A percentile compares a stretch with the other conserved stretches of the same genome.
Conservation (phyloP, 306 rosid genomes). For the Prunus campanulata region DNA sequence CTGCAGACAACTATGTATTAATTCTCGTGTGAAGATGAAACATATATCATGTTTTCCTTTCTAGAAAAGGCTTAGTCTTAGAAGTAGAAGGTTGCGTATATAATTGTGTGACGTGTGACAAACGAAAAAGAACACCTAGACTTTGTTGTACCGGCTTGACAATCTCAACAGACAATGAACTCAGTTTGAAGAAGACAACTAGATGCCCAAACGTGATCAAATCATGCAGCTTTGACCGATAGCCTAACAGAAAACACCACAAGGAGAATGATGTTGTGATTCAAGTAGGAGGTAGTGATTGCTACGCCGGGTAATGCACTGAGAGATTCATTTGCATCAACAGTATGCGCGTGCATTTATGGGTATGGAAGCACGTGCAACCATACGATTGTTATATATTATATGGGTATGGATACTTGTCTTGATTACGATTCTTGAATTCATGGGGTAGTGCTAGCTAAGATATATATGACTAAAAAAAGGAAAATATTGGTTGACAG, state of each 20-base stretch:
- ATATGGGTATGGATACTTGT: too few relatives aligned
- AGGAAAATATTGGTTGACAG: background rate
- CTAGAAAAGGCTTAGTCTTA: too few relatives aligned
- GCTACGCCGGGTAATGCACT: background rate
- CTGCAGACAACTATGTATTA: too few relatives aligned
- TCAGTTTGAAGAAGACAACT: too few relatives aligned
- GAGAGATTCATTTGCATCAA: too few relatives aligned
- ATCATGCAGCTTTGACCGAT: background rate
- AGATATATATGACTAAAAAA: background rate
- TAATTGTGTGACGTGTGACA: background rate
- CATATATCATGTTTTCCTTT: too few relatives aligned
- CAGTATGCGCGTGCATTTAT: accelerated
- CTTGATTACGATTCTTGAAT: background rate
- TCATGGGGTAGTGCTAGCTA: background rate
- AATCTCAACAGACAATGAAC: background rate
- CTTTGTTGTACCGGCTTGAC: slow-evolving; percentile 18
- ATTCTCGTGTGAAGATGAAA: too few relatives aligned
- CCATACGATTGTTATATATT: too few relatives aligned
- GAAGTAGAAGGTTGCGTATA: background rate
- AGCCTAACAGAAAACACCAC: background rate
- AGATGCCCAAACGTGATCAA: background rate
- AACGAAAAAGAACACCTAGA: background rate
- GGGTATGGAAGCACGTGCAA: too few relatives aligned
- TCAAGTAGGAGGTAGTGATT: background rate
- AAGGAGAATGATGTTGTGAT: background rate